These are phyloP conservation scores for Penicillium glabrum DNA, from an alignment of 2,329 filamentous ascomycete genomes.

Conservation along the genomic window DNA sequence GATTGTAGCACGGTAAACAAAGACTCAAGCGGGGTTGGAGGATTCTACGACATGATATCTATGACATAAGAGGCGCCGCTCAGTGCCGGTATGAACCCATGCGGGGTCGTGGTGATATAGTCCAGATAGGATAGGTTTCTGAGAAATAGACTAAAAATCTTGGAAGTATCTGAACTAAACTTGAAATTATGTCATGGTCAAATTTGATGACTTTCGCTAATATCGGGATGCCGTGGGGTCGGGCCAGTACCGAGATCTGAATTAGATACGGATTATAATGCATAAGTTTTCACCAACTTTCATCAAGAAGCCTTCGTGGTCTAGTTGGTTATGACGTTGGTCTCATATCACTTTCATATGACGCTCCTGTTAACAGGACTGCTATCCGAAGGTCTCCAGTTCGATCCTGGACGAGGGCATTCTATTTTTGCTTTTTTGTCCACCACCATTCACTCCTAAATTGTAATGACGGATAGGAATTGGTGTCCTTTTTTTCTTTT, in stretches of 20 bases:
- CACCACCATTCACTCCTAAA: not conserved
- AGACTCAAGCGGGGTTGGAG: not conserved
- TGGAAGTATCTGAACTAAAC: not conserved
- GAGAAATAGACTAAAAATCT: not conserved
- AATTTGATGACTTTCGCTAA: not conserved
- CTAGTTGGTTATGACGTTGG: constrained; percentile 27
- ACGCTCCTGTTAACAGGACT: constrained; percentile 24
- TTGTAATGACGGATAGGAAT: not conserved
- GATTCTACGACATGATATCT: not conserved
- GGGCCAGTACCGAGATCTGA: not conserved
- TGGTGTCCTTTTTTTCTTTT: too few species aligned
- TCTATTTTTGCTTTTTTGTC: not conserved
- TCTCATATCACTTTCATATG: constrained; percentile 23
- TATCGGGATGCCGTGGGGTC: not conserved
- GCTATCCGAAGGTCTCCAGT: constrained; percentile 27
- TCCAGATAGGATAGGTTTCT: not conserved
- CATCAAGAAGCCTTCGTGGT: constrained; percentile 19
- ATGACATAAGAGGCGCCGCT: not conserved
- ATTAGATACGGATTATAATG: rapidly evolving
- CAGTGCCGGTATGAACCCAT: not conserved
- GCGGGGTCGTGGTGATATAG: not conserved
- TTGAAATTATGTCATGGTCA: not conserved
- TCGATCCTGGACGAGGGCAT: constrained; percentile 26
- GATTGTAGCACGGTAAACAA: not conserved
- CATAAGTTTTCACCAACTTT: not conserved